Evolutionary conservation across 331 rosid species (phyloP).

Genomic region (Quercus tomentella): DNA sequence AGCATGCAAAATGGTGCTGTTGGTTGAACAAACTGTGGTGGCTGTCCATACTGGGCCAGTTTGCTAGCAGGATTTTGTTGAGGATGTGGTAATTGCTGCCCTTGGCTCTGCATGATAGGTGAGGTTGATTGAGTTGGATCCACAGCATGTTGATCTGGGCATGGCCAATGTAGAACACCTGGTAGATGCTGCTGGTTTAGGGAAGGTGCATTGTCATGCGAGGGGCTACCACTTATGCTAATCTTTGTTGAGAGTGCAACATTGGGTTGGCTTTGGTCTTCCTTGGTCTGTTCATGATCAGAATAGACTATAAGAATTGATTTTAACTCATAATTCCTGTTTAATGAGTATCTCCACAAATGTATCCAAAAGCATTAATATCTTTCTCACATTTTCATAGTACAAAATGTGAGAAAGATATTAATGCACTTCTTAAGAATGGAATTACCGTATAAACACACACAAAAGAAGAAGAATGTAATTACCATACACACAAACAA

Average conservation of each 20-base stretch:
- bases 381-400: not conserved
- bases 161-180: conserved; percentile 23
- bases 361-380: not conserved
- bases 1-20: conserved; percentile 38
- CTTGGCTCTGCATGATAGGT: conserved; percentile 25
- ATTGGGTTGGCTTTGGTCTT: conserved; percentile 13
- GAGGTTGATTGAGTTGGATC: conserved; percentile 32
- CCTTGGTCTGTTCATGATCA: conserved; percentile 37
- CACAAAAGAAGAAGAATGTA: no score
- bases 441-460: not conserved
- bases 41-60: conserved; percentile 27
- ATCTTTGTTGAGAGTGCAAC: conserved; percentile 2
- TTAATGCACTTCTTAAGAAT: not conserved
- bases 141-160: conserved; percentile 19
- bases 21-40: conserved; percentile 20
- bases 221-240: conserved; percentile 13
- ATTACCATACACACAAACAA: no score
- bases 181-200: conserved; percentile 26
- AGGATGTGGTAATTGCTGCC: conserved; percentile 32
- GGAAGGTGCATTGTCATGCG: conserved; percentile 10
- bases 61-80: conserved; percentile 13
- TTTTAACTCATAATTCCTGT: not conserved
- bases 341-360: not conserved
- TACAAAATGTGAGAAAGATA: not conserved
- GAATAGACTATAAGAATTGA: not conserved